phyloP scores from a whole-genome alignment of 2,329 filamentous ascomycete genomes.

The Nothomitra cinnamomea region DNA sequence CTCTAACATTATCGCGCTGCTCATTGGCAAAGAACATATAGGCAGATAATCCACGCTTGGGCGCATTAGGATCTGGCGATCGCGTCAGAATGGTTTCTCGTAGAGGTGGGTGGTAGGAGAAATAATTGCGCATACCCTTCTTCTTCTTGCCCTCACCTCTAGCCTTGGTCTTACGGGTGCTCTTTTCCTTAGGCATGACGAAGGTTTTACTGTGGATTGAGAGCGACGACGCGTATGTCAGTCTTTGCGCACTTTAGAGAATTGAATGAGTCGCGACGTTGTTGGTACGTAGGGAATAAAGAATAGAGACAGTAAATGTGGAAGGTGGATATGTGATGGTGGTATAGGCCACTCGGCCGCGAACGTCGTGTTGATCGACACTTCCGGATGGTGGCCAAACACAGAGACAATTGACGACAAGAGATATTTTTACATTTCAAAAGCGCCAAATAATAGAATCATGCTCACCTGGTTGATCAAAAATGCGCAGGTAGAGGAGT shows the following conservation, averaged over 20 bases:
- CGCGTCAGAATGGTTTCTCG: neutral
- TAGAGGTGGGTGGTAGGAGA: neutral
- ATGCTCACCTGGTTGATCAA: slow-evolving; percentile 3
- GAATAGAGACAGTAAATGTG: neutral
- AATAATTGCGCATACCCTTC: slow-evolving; percentile 39
- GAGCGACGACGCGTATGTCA: neutral
- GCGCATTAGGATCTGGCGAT: slow-evolving; percentile 72
- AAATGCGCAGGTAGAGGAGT: slow-evolving; percentile 1
- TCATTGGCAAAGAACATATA: slow-evolving; percentile 99
- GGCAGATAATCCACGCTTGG: slow-evolving; percentile 96
- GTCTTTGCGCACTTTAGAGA: neutral
- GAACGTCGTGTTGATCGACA: neutral
- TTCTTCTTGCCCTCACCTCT: slow-evolving; percentile 48
- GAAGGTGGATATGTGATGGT: neutral
- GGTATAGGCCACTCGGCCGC: neutral
- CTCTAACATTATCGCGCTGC: slow-evolving; percentile 92
- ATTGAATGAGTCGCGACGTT: too few relatives aligned
- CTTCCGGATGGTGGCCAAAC: neutral
- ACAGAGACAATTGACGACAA: slow-evolving; percentile 1
- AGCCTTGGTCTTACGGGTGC: slow-evolving; percentile 41
- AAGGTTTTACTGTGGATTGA: neutral
- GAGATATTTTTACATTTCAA: neutral
- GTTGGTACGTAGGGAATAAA: neutral
- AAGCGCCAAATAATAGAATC: neutral
- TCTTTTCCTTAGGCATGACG: slow-evolving; percentile 51